phyloP scores from a whole-genome alignment of 2,329 filamentous ascomycete genomes.

The Diaporthe destruens region DNA sequence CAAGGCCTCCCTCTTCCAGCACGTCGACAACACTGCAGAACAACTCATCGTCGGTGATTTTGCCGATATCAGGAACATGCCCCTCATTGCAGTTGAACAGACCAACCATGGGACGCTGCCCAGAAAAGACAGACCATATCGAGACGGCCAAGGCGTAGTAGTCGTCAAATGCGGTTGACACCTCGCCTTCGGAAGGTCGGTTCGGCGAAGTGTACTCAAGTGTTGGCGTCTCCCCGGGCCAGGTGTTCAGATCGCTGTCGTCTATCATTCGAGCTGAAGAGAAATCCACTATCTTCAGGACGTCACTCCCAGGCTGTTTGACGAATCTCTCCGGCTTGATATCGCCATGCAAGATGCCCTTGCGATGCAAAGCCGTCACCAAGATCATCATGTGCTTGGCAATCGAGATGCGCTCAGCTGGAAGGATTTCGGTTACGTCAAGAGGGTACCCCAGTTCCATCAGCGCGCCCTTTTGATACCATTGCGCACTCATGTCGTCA shows the following conservation, averaged over 20 bases:
- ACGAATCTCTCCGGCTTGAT: conserved; percentile 32
- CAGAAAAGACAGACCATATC: conserved; percentile 33
- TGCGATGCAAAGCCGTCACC: conserved; percentile 28
- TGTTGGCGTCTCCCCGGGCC: conserved; percentile 17
- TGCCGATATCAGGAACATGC: conserved; percentile 21
- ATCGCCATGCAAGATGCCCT: conserved; percentile 29
- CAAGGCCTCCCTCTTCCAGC: conserved; percentile 20
- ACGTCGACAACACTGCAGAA: conserved; percentile 35
- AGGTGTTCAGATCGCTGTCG: conserved; percentile 32
- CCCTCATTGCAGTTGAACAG: conserved; percentile 35
- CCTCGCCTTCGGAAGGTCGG: not conserved
- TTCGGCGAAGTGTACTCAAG: conserved; percentile 21
- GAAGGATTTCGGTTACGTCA: conserved; percentile 26
- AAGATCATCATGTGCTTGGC: conserved; percentile 26
- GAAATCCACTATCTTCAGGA: conserved; percentile 22
- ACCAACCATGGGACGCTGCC: conserved; percentile 17
- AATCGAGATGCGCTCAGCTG: conserved; percentile 31
- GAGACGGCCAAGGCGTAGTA: conserved; percentile 33
- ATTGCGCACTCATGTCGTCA: conserved; percentile 35
- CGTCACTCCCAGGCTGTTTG: not conserved
- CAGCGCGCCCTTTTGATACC: conserved; percentile 35
- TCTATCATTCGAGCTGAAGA: conserved; percentile 27
- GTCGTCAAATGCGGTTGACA: conserved; percentile 23
- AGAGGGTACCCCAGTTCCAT: conserved; percentile 25
- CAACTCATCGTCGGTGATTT: conserved; percentile 34